phyloP scores from a whole-genome alignment of 345 rosid species.

The Syzygium grande region DNA sequence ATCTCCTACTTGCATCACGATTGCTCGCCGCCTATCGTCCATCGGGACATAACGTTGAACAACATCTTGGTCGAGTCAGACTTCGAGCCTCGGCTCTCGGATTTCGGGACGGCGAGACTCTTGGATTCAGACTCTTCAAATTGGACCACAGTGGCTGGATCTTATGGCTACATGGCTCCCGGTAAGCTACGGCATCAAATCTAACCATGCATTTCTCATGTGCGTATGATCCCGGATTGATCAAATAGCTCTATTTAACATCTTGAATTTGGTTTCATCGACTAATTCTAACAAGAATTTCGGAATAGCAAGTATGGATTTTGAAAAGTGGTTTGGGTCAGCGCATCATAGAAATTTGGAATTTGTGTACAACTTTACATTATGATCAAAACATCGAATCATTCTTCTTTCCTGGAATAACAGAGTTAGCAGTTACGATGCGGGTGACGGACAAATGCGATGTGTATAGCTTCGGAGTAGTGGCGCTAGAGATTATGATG shows the following conservation, averaged over 20 bases:
- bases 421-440: not conserved
- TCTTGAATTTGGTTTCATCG: not conserved
- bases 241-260: slow-evolving; percentile 22
- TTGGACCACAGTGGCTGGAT: slow-evolving; percentile 52
- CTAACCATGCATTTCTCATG: not conserved
- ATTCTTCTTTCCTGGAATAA: not conserved
- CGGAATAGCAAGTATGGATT: too few species aligned
- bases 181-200: slow-evolving; percentile 9
- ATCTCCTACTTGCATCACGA: slow-evolving; percentile 60
- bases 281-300: not conserved
- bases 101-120: slow-evolving; percentile 57
- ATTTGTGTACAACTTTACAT: too few species aligned
- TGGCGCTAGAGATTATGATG: slow-evolving; percentile 54
- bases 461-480: slow-evolving; percentile 51
- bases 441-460: slow-evolving; percentile 30
- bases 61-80: slow-evolving; percentile 43
- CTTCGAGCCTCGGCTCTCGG: slow-evolving; percentile 41
- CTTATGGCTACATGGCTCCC: slow-evolving; percentile 74
- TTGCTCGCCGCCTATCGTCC: slow-evolving; percentile 51
- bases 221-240: not conserved
- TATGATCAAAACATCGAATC: not conserved
- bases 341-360: not conserved
- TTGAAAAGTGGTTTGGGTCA: not conserved
- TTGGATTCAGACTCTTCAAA: slow-evolving; percentile 33
- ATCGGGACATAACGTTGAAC: slow-evolving; percentile 47